Evolutionary conservation across 768 basidiomycete species (phyloP), one percentile per base, ranked within the genome.

Genomic region (Xerocomellus intermedius): DNA sequence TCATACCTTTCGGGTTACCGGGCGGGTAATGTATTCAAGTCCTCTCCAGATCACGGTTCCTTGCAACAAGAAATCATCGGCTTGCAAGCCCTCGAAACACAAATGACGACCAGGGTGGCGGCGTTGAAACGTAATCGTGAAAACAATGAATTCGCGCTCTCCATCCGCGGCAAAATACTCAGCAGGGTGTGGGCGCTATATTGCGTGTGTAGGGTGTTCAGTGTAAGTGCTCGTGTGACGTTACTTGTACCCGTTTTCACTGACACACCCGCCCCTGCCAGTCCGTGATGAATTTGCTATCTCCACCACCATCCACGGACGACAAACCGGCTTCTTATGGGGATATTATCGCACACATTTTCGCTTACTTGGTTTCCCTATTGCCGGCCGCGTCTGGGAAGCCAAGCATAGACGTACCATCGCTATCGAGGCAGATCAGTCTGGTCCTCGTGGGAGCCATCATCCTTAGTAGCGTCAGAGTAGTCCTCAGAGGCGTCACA

Each of bases 381-480:
- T 56, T 78, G 2, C 76, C 77, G 3, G 61, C 60, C 37, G 58
- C 60, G 28, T 64, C 69, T n/a, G 64, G 69, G 28, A 59, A 71
- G 5, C 54, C 60, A 6, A 55, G 58, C 39, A 71, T 75, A 33
- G 69, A 74, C 19, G 61, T 79, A 3, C 72, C 73, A 10, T 71
- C 74, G n/a, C 57, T 80, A 48, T 79, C 80, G 16, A 74, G 79
- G 21, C 82, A 83, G 58, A 74, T 81, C 26, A 89, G 89, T 64
- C 75, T 93, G 8, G 73, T 76, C 2, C 77, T 94, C 14, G 87
- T 92, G 28, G 91, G 91, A 14, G 71, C 82, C 44, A 89, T 94
- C 65, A 87, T 94, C 54, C 62, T 89, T 17, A 84, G 80, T 44
- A 89, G 86, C 55, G 79, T 94, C 33, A 75, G 89, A 32, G 74